Base-by-base conservation (phyloP, 1,284 basidiomycete species). In the Leucoagaricus sp. region DNA sequence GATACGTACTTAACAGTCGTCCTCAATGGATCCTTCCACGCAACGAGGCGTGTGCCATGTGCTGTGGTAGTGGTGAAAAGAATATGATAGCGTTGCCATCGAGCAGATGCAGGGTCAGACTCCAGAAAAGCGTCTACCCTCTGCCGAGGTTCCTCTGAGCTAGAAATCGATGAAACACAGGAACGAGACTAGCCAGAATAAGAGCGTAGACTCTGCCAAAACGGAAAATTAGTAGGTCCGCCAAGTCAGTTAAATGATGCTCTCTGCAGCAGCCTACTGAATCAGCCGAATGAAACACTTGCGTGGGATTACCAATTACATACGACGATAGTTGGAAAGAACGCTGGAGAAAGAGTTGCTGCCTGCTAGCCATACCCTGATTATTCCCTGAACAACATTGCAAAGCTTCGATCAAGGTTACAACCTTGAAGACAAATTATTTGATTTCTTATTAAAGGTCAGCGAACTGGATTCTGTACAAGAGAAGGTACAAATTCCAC, bases 41-140 rank as follows among this genome's bases (percentile, higher is more conserved):
- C 31, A 38, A 36, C n/a, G 49, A 41, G 25, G 36, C 49, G 28
- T 50, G 49, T 50, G 49, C 49, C 49, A 50, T 40, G 34, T 28
- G 38, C 38, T 41, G 49, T 28, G 36, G n/a, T 25, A n/a, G 23
- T 19, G 48, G 29, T 8, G 15, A 28, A n/a, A 40, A 40, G n/a
- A n/a, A n/a, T n/a, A n/a, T n/a, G n/a, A n/a, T 15, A 25, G 4
- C 34, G 23, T 13, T 40, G 21, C 23, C 26, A 29, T 40, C 29
- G 23, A 41, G 13, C 13, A 12, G 9, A 10, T 19, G 21, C 10
- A 49, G 12, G 29, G 10, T 21, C 21, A 49, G 23, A 33, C 33
- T 36, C 21, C 4, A 34, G 38, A 36, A 38, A 7, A 13, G 9
- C n/a, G n/a, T 13, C 10, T 29, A n/a, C 19, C 19, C 23, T 25